These are phyloP conservation scores for Fusarium fujikuroi DNA, from an alignment of 2,329 filamentous ascomycete genomes.

Conservation along the genomic window DNA sequence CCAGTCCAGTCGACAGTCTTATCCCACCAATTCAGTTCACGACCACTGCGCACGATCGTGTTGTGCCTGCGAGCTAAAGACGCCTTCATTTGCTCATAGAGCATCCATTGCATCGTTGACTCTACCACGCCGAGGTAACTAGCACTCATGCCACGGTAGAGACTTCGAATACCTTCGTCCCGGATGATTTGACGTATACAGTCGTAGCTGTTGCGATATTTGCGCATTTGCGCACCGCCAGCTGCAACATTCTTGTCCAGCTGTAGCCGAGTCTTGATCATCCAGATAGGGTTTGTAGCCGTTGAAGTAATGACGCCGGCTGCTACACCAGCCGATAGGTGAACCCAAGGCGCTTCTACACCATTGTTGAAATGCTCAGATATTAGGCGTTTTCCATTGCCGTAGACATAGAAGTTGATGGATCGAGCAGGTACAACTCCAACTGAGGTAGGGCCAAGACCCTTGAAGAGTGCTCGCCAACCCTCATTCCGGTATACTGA, in stretches of 20 bases:
- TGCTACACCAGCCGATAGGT: constrained; percentile 78
- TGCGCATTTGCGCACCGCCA: constrained; percentile 65
- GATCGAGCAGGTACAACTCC: constrained; percentile 89
- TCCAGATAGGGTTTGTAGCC: constrained; percentile 95
- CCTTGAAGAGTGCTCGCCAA: constrained; percentile 90
- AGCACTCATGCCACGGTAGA: constrained; percentile 92
- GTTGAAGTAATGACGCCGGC: constrained; percentile 90
- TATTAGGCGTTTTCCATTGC: constrained; percentile 87
- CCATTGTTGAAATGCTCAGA: constrained; percentile 78
- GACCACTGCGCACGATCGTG: constrained; percentile 65
- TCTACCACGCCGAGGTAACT: constrained; percentile 93
- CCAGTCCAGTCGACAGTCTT: constrained; percentile 80
- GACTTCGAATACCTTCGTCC: constrained; percentile 80
- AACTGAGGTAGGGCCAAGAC: constrained; percentile 87
- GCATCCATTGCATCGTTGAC: constrained; percentile 90
- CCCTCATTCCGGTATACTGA: constrained; percentile 85
- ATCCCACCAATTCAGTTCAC: constrained; percentile 77
- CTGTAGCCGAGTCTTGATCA: constrained; percentile 93
- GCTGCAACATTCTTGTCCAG: constrained; percentile 85
- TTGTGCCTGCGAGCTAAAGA: constrained; percentile 73
- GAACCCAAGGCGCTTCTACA: constrained; percentile 77
- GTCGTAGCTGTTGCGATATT: constrained; percentile 89
- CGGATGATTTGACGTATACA: constrained; percentile 85
- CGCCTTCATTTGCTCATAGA: constrained; percentile 93
- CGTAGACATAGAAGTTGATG: constrained; percentile 95